Conservation (phyloP, 2,329 filamentous ascomycete species). For the Trichoderma semiorbis region DNA sequence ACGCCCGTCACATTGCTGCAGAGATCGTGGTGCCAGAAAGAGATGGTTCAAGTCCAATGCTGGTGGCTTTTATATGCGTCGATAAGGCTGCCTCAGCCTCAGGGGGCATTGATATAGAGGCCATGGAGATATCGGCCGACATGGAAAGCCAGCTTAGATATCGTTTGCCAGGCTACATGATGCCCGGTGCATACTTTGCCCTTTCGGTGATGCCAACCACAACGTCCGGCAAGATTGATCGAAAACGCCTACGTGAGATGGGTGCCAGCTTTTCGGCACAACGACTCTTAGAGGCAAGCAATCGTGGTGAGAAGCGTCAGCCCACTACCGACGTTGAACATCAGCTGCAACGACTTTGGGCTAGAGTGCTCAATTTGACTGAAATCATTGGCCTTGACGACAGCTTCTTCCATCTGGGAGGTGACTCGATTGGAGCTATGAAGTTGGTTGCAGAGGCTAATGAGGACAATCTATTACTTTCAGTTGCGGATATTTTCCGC, state of each 20-base stretch:
- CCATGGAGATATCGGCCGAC: too few relatives aligned
- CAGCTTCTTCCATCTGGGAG: conserved; percentile 41
- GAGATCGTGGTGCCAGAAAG: background rate
- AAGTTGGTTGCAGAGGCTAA: conserved; percentile 37
- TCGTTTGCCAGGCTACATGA: conserved; percentile 24
- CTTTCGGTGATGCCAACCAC: conserved; percentile 18
- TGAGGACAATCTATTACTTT: conserved; percentile 17
- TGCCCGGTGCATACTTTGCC: conserved; percentile 21
- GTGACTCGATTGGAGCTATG: conserved; percentile 46
- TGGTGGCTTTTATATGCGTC: background rate
- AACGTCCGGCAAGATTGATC: conserved; percentile 21
- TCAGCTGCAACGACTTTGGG: background rate
- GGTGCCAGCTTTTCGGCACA: background rate
- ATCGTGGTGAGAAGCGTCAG: background rate
- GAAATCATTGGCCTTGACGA: conserved; percentile 29
- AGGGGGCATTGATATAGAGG: too few relatives aligned
- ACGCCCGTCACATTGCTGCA: background rate
- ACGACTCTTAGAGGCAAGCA: background rate
- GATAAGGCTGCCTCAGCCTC: too few relatives aligned
- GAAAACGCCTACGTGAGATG: conserved; percentile 17
- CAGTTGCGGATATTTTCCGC: conserved; percentile 17
- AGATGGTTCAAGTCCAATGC: background rate
- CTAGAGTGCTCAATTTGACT: background rate
- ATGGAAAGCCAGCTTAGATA: background rate
- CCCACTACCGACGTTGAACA: background rate